These are phyloP conservation scores for Aspergillus carlsbadensis DNA, from an alignment of 495 filamentous ascomycete species.

Conservation along the genomic window DNA sequence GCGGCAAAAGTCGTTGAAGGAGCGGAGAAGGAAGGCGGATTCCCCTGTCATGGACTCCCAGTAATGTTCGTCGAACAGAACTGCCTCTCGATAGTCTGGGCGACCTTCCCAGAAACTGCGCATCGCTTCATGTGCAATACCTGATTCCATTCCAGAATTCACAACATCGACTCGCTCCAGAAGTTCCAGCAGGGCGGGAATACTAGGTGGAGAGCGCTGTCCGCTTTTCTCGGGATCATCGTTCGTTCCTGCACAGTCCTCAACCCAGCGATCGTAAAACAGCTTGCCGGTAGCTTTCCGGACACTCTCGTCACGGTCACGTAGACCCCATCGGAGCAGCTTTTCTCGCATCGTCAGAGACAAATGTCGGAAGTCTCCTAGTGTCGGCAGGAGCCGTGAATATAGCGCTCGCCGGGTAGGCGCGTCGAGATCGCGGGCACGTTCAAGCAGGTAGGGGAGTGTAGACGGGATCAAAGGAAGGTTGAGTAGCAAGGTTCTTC, in stretches of 20 bases:
- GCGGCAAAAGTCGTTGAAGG: constrained; percentile 90
- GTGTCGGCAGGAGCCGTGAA: constrained; percentile 77
- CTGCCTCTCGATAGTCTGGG: constrained; percentile 80
- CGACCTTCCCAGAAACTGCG: constrained; percentile 93
- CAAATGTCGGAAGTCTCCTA: constrained; percentile 95
- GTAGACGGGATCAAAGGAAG: constrained; percentile 76
- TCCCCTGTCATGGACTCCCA: constrained; percentile 87
- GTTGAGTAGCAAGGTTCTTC: constrained; percentile 84
- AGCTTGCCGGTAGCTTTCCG: constrained; percentile 85
- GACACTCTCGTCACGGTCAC: constrained; percentile 93
- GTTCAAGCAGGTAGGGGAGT: constrained; percentile 88
- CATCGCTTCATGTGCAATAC: constrained; percentile 90
- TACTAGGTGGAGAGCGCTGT: constrained; percentile 59
- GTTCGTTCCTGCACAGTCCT: constrained; percentile 76
- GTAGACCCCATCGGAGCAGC: constrained; percentile 89
- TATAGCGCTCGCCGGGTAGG: constrained; percentile 83
- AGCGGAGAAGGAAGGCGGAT: constrained; percentile 81
- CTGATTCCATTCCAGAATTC: constrained; percentile 84
- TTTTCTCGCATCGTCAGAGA: constrained; percentile 96
- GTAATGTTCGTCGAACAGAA: constrained; percentile 80
- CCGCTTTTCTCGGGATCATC: constrained; percentile 44
- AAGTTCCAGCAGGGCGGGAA: constrained; percentile 80
- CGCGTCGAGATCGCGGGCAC: constrained; percentile 84
- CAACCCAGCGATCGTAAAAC: constrained; percentile 94
- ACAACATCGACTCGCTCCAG: constrained; percentile 92